Evolutionary conservation across 176 grass and related monocot genomes (phyloP), one percentile per base, ranked within the genome.

Genomic region (Chloris gayana): DNA sequence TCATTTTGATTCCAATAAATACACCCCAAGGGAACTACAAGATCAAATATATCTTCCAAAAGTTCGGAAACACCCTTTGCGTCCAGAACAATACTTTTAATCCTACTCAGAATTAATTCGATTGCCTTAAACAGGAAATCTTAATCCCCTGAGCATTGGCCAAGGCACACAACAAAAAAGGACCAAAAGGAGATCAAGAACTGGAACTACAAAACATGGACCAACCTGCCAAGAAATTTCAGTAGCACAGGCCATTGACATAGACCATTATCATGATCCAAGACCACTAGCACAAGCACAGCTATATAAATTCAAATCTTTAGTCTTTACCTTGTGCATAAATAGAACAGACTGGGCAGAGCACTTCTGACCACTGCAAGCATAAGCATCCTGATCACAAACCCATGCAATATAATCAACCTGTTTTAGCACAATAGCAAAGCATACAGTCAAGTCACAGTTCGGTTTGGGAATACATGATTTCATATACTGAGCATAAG

Each of bases 381-480:
- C 92, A 82, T 98, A 95, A 49, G 96, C 96, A 93, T 98, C 96
- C 87, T 98, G 96, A 76, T 98, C 96, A 4, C 96, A 98, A 82
- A 98, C 96, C 96, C 92, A 98, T 83, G 92, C 82, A 64, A 98
- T 89, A 68, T 95, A 98, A 91, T 95, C 92, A 57, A 93, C 92
- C 96, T 98, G 80, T 67, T 79, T 81, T 64, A 33, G 27, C 21
- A 71, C 47, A 46, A 87, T 45, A 86, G 38, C 5, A 66, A 32
- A 72, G 80, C 77, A 70, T 44, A 56, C 64, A 75, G 49, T 84
- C 14, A 80, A 68, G 15, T 70, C 74, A 60, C 1, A 37, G 69
- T 25, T 57, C 17, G 31, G 14, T 17, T 7, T 81, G 61, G 22
- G 6, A 60, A 75, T 14, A 76, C 44, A 73, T n/a, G 29, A 37